phyloP scores from a whole-genome alignment of 176 grass and related monocot species.

The Saccharum officinarum region DNA sequence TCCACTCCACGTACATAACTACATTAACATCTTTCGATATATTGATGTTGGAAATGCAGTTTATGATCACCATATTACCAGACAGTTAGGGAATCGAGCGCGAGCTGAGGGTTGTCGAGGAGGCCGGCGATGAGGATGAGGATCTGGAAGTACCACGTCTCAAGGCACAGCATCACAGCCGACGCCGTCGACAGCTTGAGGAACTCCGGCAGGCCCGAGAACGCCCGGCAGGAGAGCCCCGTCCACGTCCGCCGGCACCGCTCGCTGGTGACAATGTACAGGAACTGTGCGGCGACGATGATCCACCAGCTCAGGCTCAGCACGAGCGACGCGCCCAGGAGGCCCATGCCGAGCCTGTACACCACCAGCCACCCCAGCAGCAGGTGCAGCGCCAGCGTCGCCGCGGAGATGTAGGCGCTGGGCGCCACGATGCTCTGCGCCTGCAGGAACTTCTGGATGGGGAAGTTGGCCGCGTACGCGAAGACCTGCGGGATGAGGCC shows the following conservation, averaged over 20 bases:
- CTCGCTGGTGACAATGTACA: slow-evolving; percentile 65
- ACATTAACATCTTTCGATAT: too few species aligned
- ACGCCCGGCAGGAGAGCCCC: slow-evolving; percentile 68
- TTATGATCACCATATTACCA: too few species aligned
- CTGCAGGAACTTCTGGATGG: slow-evolving; percentile 90
- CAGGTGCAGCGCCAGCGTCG: slow-evolving; percentile 51
- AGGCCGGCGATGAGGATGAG: slow-evolving; percentile 78
- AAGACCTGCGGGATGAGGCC: slow-evolving; percentile 97
- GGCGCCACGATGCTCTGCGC: slow-evolving; percentile 92
- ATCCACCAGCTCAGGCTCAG: slow-evolving; percentile 80
- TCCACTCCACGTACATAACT: too few species aligned
- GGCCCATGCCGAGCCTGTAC: slow-evolving; percentile 52
- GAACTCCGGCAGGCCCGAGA: slow-evolving; percentile 45
- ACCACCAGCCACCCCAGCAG: slow-evolving; percentile 63
- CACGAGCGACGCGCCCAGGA: slow-evolving; percentile 70
- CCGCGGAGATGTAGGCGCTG: slow-evolving; percentile 70
- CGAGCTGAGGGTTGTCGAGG: slow-evolving; percentile 66
- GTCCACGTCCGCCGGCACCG: slow-evolving; percentile 66
- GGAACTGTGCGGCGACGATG: slow-evolving; percentile 64
- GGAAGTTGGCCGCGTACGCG: slow-evolving; percentile 83
- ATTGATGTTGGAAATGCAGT: too few species aligned
- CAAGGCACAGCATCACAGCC: slow-evolving; percentile 88
- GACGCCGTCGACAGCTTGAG: slow-evolving; percentile 57
- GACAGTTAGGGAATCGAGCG: slow-evolving; percentile 78
- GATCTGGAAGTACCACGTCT: slow-evolving; percentile 94